A percentile compares a stretch with the other conserved stretches of the same genome.
Evolutionary conservation across 768 basidiomycete genomes (phyloP).

Genomic region (Suillus subalutaceus): DNA sequence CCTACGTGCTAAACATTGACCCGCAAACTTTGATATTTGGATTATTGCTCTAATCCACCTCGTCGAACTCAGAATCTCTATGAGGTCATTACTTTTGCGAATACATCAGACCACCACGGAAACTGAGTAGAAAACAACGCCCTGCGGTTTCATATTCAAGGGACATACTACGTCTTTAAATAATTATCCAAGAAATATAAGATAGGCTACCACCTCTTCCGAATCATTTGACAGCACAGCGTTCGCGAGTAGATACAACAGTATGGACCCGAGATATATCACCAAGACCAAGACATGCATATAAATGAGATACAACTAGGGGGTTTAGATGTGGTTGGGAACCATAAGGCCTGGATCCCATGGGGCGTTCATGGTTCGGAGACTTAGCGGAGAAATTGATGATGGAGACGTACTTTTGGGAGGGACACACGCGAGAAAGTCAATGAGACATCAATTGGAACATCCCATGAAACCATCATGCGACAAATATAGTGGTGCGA

Average conservation of each 20-base stretch:
- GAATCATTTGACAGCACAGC: not conserved
- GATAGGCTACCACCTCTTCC: not conserved
- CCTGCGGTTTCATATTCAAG: not conserved
- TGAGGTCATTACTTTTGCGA: not conserved
- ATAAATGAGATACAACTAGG: constrained; percentile 1
- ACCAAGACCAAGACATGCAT: not conserved
- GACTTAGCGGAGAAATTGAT: not conserved
- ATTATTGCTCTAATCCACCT: not conserved
- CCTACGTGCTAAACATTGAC: too few species aligned
- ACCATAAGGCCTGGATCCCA: not conserved
- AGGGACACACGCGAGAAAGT: not conserved
- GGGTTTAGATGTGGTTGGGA: not conserved
- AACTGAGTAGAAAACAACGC: not conserved
- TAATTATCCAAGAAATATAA: not conserved
- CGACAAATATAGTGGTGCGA: constrained; percentile 27
- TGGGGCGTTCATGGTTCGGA: not conserved
- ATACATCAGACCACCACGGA: not conserved
- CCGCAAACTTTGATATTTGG: not conserved
- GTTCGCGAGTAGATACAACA: constrained; percentile 4
- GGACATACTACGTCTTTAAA: not conserved
- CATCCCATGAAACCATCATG: constrained; percentile 8
- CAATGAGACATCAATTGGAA: not conserved
- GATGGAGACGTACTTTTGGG: not conserved
- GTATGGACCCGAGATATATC: constrained; percentile 1
- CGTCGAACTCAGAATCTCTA: not conserved